A percentile compares a stretch with the other conserved stretches of the same genome.
Conservation (phyloP, 192 early-diverging fungal genomes). For the Cetraspora pellucida region DNA sequence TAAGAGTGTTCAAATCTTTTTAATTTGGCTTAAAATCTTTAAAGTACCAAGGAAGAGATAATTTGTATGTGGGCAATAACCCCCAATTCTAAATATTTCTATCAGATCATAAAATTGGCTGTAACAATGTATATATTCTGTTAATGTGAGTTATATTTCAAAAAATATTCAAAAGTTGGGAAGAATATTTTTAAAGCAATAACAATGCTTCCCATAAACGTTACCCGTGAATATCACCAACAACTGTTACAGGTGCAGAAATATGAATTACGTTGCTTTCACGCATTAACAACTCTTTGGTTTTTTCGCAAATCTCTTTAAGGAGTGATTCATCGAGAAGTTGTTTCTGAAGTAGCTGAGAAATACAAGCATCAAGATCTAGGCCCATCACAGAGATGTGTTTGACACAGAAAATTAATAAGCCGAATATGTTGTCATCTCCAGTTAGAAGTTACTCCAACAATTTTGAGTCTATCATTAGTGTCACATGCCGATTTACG, state of each 20-base stretch:
- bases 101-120: slow-evolving; percentile 88
- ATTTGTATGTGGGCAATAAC: slow-evolving; percentile 79
- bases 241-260: slow-evolving; percentile 82
- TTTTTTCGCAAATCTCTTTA: slow-evolving; percentile 77
- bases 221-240: slow-evolving; percentile 30
- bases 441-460: too few species aligned
- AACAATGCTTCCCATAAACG: not conserved
- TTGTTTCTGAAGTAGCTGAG: slow-evolving; percentile 70
- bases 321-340: slow-evolving; percentile 75
- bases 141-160: not conserved
- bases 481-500: too few species aligned
- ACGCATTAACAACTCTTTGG: slow-evolving; percentile 74
- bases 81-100: slow-evolving; percentile 86
- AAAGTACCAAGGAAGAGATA: slow-evolving; percentile 78
- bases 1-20: not conserved
- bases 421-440: too few species aligned
- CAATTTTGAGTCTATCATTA: too few species aligned
- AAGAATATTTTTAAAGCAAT: not conserved
- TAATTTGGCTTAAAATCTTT: not conserved
- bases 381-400: slow-evolving; percentile 47
- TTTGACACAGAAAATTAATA: too few species aligned
- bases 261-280: slow-evolving; percentile 89
- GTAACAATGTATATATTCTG: not conserved
- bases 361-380: slow-evolving; percentile 85
- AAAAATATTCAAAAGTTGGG: not conserved